These are phyloP conservation scores for Rhodocollybia butyracea DNA, from an alignment of 768 basidiomycete species.

Conservation along the genomic window DNA sequence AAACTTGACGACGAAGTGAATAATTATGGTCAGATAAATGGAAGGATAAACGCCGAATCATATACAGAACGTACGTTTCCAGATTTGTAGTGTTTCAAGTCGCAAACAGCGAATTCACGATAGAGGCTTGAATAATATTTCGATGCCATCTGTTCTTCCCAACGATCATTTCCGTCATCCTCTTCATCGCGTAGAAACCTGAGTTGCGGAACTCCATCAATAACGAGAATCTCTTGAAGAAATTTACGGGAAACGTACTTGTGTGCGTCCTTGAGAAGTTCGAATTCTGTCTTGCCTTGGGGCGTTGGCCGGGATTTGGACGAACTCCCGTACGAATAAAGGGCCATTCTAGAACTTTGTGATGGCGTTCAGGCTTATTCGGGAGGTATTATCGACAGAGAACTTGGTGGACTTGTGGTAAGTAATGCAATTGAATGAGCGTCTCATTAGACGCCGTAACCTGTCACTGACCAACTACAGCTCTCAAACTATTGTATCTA, in stretches of 20 bases:
- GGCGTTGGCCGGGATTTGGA: slow-evolving; percentile 20
- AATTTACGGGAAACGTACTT: slow-evolving; percentile 36
- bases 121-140: slow-evolving; percentile 90
- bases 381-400: too few relatives aligned
- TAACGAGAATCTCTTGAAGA: neutral
- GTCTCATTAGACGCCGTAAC: too few relatives aligned
- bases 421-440: too few relatives aligned
- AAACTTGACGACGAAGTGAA: slow-evolving; percentile 44
- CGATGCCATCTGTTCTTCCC: slow-evolving; percentile 83
- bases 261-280: slow-evolving; percentile 72
- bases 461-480: too few relatives aligned
- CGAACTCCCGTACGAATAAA: slow-evolving; percentile 29
- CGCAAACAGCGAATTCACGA: slow-evolving; percentile 89
- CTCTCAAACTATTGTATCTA: too few relatives aligned
- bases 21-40: neutral
- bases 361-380: neutral
- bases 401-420: too few relatives aligned
- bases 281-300: slow-evolving; percentile 51
- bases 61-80: slow-evolving; percentile 59
- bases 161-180: slow-evolving; percentile 41
- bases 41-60: neutral
- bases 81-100: slow-evolving; percentile 94
- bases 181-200: slow-evolving; percentile 79
- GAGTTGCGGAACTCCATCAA: neutral
- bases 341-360: slow-evolving; percentile 25